Evolutionary conservation across 2,329 filamentous ascomycete genomes (phyloP).

Genomic region (Daldinia sp.): DNA sequence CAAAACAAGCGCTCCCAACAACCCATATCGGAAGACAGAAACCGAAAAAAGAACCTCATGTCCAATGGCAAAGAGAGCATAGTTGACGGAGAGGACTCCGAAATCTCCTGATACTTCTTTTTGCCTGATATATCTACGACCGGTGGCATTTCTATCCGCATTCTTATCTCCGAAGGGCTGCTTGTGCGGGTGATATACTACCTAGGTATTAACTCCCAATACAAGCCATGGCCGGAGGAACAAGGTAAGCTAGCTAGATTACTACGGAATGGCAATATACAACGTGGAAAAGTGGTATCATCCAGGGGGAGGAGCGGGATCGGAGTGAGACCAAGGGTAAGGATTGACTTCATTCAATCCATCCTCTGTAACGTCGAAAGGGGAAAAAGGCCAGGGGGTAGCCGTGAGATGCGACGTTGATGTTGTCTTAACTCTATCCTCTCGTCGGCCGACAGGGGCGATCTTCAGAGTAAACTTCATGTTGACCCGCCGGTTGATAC

Average conservation of each 20-base stretch:
- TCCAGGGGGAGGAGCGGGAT: neutral
- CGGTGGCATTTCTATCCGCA: neutral
- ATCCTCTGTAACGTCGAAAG: neutral
- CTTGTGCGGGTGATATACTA: neutral
- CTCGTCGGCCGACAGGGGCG: neutral
- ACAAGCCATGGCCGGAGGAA: neutral
- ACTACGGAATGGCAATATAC: neutral
- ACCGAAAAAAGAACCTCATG: neutral
- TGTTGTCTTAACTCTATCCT: neutral
- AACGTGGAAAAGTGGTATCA: constrained; percentile 5
- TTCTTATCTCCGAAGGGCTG: neutral
- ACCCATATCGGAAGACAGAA: neutral
- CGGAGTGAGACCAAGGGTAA: neutral
- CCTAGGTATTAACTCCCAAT: no score
- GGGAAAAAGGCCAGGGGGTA: neutral
- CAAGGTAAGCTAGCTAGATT: neutral
- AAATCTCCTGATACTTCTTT: neutral
- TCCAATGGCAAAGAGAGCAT: neutral
- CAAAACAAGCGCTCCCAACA: neutral
- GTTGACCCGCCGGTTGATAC: no score
- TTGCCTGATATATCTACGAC: neutral
- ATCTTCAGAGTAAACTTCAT: neutral
- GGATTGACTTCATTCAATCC: neutral
- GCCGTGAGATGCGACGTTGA: neutral
- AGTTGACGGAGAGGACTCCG: neutral